phyloP scores from a whole-genome alignment of 345 rosid genomes.

The Jatropha curcas region DNA sequence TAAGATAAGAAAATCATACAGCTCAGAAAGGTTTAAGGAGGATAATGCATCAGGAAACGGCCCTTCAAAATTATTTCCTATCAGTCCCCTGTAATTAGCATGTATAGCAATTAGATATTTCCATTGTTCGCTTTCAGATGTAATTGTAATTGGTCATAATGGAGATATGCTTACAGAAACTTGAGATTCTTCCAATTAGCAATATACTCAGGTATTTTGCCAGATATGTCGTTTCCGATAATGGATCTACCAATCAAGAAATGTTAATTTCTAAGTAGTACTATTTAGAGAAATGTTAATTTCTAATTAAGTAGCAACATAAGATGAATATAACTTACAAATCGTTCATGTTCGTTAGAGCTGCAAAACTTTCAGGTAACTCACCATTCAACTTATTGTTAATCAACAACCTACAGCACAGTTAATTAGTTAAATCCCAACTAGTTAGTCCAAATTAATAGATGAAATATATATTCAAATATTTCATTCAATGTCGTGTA shows the following conservation, averaged over 20 bases:
- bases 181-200: background rate
- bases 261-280: background rate
- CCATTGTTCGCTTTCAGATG: too few species aligned
- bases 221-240: background rate
- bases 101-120: background rate
- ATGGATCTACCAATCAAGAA: background rate
- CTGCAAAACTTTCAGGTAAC: background rate
- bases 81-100: background rate
- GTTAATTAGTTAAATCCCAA: too few species aligned
- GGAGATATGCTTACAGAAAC: conserved; percentile 5
- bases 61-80: conserved; percentile 9
- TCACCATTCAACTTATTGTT: background rate
- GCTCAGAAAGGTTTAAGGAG: conserved; percentile 1
- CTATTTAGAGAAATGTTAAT: background rate
- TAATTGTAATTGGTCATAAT: too few species aligned
- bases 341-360: background rate
- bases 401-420: background rate
- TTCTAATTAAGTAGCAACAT: background rate
- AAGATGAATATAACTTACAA: background rate
- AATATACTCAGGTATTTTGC: conserved; percentile 5
- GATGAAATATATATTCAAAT: too few species aligned
- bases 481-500: too few species aligned
- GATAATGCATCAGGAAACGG: background rate
- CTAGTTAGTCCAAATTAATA: too few species aligned
- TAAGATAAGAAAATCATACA: background rate